Base-by-base conservation (phyloP, 2,329 filamentous ascomycete genomes). In the Calonectria multiphialidica region DNA sequence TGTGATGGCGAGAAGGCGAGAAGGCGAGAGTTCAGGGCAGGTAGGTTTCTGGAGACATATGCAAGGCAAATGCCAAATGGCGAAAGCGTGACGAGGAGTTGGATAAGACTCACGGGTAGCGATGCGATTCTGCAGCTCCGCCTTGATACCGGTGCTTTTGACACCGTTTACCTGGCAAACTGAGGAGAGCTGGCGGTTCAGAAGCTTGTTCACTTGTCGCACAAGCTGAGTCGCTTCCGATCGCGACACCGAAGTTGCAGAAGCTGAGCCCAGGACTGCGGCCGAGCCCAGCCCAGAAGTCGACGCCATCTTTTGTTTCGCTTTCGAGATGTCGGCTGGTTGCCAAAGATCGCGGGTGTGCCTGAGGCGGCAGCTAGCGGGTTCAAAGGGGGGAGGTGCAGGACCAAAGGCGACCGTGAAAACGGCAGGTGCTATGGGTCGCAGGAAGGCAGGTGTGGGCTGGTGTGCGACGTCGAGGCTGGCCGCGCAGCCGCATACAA, bases 131-230 rank as follows among this genome's bases (percentile, higher is more conserved):
- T 98, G 95, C 72, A 98, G 87, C 49, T 94, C 90, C 40, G 92
- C 91, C 87, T 99, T 99, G 79, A 97, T 93, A 23, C 97, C 97
- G 33, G 93, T 94, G 72, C 94, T 93, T 76, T 91, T 90, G 42
- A 98, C 87, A 57, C 92, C 90, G 85, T 98, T 94, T 72, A 90
- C 87, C 74, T 91, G 90, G 80, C 96, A 94, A 76, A 98, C 93
- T 65, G 88, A 88, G 78, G 95, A 94, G 61, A 98, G 89, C 78
- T 96, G 92, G 23, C 87, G 84, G 79, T 91, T 91, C 35, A 90
- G 83, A 25, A 91, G 82, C 15, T 82, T 82, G 72, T 87, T 83
- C 18, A 88, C 83, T 67, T 85, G 83, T 72, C 86, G 82, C 53
- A 86, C 81, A 63, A 91, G 84, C 55, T 80, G 75, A 72, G 84